These are phyloP conservation scores for Prunus davidiana DNA, from an alignment of 306 rosid species.

Conservation along the genomic window DNA sequence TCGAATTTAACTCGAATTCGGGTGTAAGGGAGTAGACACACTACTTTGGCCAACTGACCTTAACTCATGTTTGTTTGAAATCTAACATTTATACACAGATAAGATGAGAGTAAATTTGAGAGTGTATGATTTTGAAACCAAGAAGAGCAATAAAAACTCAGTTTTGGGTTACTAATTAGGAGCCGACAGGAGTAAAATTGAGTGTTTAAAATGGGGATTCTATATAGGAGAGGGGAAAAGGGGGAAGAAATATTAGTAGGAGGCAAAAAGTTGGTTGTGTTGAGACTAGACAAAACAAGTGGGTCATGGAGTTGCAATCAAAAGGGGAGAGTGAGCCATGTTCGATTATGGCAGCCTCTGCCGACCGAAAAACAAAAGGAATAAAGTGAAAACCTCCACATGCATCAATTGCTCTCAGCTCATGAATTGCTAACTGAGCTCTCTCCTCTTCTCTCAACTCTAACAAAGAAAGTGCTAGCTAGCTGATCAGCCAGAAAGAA, in stretches of 20 bases:
- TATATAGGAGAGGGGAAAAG: neutral
- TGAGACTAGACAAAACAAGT: conserved; percentile 61
- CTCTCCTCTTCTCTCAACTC: neutral
- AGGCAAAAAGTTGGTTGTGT: conserved; percentile 3
- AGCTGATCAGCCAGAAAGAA: neutral
- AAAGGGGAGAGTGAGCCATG: conserved; percentile 33
- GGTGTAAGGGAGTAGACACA: no score
- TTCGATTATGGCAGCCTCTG: conserved; percentile 24
- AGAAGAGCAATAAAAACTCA: no score
- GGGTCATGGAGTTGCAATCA: conserved; percentile 47
- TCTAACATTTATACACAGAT: no score
- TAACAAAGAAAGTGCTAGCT: neutral
- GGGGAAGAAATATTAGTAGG: neutral
- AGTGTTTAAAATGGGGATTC: neutral
- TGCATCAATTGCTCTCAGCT: conserved; percentile 7
- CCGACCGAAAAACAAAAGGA: conserved; percentile 52
- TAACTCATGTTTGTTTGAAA: no score
- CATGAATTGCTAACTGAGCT: no score
- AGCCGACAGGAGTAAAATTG: neutral
- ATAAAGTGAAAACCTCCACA: conserved; percentile 44
- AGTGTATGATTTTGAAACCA: no score
- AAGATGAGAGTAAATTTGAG: no score
- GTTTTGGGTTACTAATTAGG: neutral
- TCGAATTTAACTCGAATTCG: no score
- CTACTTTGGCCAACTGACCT: no score